phyloP scores from a whole-genome alignment of 371 early-diverging fungal species.

The Rhizomucor pusillus region DNA sequence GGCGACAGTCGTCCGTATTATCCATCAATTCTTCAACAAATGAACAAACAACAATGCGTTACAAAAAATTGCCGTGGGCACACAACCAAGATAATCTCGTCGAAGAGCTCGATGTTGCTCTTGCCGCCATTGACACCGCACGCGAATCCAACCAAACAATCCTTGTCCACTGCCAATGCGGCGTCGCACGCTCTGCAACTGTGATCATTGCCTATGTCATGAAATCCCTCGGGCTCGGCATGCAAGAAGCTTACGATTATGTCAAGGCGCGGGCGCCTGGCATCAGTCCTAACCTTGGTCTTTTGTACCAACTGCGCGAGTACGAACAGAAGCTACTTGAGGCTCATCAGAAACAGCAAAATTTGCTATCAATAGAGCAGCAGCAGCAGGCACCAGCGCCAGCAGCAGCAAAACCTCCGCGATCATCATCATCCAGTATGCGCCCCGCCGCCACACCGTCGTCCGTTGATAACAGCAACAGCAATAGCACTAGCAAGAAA shows the following conservation, averaged over 20 bases:
- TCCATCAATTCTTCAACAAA: slow-evolving; percentile 5
- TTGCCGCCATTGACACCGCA: slow-evolving; percentile 71
- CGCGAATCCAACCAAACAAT: slow-evolving; percentile 56
- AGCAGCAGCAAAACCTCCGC: not conserved
- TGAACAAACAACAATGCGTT: slow-evolving; percentile 12
- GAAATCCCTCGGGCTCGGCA: slow-evolving; percentile 56
- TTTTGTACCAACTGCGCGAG: slow-evolving; percentile 78
- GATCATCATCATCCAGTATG: not conserved
- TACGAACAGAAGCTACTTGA: slow-evolving; percentile 49
- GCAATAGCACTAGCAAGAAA: too few relatives aligned
- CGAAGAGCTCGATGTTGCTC: slow-evolving; percentile 62
- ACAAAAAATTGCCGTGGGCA: slow-evolving; percentile 73
- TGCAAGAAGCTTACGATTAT: slow-evolving; percentile 74
- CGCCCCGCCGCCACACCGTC: not conserved
- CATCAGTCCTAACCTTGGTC: slow-evolving; percentile 79
- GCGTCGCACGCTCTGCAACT: slow-evolving; percentile 87
- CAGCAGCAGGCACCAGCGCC: not conserved
- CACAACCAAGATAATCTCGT: slow-evolving; percentile 74
- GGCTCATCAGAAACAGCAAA: not conserved
- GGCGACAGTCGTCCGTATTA: slow-evolving; percentile 2
- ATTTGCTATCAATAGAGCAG: not conserved
- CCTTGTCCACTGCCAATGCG: slow-evolving; percentile 87
- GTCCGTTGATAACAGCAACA: too few relatives aligned
- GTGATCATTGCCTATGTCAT: slow-evolving; percentile 88
- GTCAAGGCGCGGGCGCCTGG: slow-evolving; percentile 69